Conservation (phyloP, 208 protist genomes). For the Leishmania amazonensis region DNA sequence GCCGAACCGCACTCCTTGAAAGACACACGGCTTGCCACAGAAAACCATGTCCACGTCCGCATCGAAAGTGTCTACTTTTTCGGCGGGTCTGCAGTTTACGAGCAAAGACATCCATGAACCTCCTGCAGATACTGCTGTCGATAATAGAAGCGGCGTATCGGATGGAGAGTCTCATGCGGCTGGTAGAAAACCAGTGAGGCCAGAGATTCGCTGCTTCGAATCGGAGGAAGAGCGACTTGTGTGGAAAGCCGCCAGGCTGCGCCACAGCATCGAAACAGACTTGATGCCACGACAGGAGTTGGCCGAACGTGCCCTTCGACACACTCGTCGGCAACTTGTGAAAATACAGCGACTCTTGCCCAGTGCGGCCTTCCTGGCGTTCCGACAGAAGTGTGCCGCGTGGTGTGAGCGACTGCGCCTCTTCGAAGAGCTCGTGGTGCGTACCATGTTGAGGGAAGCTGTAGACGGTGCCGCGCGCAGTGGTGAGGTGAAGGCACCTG, state of each 20-base stretch:
- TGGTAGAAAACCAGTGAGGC: neutral
- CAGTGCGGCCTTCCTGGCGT: constrained; percentile 5
- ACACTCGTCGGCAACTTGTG: constrained; percentile 1
- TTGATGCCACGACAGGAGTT: constrained; percentile 17
- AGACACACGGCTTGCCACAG: neutral
- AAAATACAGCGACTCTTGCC: constrained; percentile 20
- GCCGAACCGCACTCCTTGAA: no score
- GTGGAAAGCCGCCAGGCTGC: constrained; percentile 10
- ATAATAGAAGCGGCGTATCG: neutral
- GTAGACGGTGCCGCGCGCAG: constrained; percentile 8
- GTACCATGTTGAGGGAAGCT: constrained; percentile 22
- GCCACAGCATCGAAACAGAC: neutral
- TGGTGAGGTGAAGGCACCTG: constrained; percentile 2
- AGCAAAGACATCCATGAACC: neutral
- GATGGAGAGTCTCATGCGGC: neutral
- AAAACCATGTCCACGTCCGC: neutral
- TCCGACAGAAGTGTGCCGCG: constrained; percentile 13
- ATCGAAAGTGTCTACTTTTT: constrained; percentile 8
- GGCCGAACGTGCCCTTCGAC: constrained; percentile 8
- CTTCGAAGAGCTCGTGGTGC: constrained; percentile 39
- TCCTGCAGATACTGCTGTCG: neutral
- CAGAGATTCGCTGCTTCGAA: neutral
- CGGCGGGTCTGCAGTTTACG: constrained; percentile 18
- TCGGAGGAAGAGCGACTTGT: constrained; percentile 20
- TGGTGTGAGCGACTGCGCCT: constrained; percentile 5